A percentile compares a stretch with the other conserved stretches of the same genome.
Conservation (phyloP, 176 grass and related monocot species). For the bread wheat (Triticum aestivum) region DNA sequence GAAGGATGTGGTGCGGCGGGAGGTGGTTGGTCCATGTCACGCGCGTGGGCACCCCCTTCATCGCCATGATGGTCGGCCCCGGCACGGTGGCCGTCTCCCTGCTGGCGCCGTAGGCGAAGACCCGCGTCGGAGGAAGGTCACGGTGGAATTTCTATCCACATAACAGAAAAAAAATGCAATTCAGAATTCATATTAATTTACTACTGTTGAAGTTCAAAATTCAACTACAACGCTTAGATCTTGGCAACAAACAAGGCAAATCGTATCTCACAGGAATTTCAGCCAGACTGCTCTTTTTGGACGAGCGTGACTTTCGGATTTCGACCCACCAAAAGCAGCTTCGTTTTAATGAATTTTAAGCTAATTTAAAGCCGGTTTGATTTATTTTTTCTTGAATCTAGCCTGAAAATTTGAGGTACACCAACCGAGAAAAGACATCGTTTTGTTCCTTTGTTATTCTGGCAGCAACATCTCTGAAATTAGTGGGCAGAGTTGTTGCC, state of each 20-base stretch:
- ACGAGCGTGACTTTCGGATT: no score
- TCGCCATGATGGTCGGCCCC: slow-evolving; percentile 65
- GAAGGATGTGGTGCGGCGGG: slow-evolving; percentile 52
- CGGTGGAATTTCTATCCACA: slow-evolving; percentile 71
- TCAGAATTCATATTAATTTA: no score
- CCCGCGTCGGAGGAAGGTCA: slow-evolving; percentile 54
- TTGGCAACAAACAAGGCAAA: neutral
- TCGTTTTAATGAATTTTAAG: no score
- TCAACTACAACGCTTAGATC: no score
- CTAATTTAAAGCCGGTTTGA: no score
- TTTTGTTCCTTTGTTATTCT: neutral
- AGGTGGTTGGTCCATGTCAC: slow-evolving; percentile 80
- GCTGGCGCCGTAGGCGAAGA: slow-evolving; percentile 62
- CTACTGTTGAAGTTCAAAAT: no score
- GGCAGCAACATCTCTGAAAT: neutral
- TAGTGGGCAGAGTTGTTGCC: no score
- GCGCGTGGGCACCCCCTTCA: slow-evolving; percentile 50
- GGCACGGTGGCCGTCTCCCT: slow-evolving; percentile 49
- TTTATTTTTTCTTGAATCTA: no score
- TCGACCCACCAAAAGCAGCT: no score
- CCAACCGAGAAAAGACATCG: neutral
- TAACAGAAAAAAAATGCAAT: neutral
- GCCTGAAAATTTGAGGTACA: neutral
- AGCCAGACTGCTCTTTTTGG: no score
- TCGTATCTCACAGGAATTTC: no score